Percentiles rank a stretch among this genome's conserved stretches.
phyloP scores from a whole-genome alignment of 1,284 basidiomycete genomes.

The Melampsora larici-populina region DNA sequence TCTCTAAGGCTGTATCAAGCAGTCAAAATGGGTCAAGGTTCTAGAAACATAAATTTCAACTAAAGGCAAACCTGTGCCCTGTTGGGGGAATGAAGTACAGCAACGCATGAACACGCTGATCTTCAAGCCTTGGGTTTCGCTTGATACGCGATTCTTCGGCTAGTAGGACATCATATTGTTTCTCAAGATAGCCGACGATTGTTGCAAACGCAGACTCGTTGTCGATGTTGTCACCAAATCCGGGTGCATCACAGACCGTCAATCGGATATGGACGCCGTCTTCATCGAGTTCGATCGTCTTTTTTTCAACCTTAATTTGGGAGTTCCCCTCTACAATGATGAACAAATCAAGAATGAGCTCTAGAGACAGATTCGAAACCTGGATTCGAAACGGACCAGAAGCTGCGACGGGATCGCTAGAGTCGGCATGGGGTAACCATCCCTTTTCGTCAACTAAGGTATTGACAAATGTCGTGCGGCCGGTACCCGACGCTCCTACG shows the following conservation, averaged over 20 bases:
- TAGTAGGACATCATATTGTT: constrained; percentile 98
- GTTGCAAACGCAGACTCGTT: constrained; percentile 73
- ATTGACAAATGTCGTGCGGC: constrained; percentile 96
- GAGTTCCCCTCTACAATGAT: constrained; percentile 52
- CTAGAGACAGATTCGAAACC: background rate
- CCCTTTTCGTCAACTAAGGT: constrained; percentile 61
- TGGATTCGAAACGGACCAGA: constrained; percentile 9
- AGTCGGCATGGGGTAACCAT: constrained; percentile 40
- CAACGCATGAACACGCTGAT: constrained; percentile 87
- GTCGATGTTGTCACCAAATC: constrained; percentile 98
- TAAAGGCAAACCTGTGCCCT: constrained; percentile 62
- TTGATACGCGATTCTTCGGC: constrained; percentile 99
- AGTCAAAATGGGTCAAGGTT: too few relatives aligned
- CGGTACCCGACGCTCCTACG: constrained; percentile 83
- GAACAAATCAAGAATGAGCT: background rate
- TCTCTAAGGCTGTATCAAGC: constrained; percentile 65
- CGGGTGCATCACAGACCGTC: constrained; percentile 97
- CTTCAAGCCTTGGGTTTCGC: constrained; percentile 98
- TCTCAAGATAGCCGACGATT: constrained; percentile 92
- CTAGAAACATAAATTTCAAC: background rate
- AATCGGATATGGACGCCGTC: constrained; percentile 96
- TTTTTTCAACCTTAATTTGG: constrained; percentile 51
- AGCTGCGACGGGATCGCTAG: constrained; percentile 37
- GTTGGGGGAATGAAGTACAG: constrained; percentile 98
- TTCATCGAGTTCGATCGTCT: constrained; percentile 76